Base-by-base conservation (phyloP, 148 eudicot species). In the Silene uniflora region DNA sequence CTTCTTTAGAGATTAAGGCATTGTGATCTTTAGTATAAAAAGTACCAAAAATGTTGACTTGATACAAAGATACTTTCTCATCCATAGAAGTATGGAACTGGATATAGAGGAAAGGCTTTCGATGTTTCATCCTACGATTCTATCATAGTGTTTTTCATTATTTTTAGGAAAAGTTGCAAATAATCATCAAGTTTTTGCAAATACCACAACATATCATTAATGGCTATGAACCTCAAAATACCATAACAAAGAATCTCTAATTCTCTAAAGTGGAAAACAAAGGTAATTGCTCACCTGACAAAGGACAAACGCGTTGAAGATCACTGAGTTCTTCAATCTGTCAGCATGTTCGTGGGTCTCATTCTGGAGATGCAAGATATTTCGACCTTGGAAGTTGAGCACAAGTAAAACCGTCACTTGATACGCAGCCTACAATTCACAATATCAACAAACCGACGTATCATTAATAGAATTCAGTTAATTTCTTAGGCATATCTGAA, bases 301-400 rank as follows among this genome's bases (percentile, higher is more conserved):
- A 67, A 94, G 73, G 80, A 94, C 98, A 73, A 94, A 94, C 6
- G 98, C 91, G 75, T 94, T 94, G 87, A 94, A 94, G 69, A 94
- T 90, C 76, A 94, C 74, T 1, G 97, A 90, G 62, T 94, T 94
- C 87, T 85, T 94, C 82, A 83, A 87, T 88, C 71, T 80, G 72
- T 61, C 83, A 78, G 95, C 96, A 71, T 80, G 83, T 8, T 32
- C 80, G 21, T 10, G 3, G 11, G 66, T 5, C 0, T 85, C 80
- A 81, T 82, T 75, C 85, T 85, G 69, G 58, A 92, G 67, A 74
- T 70, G 67, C 60, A 90, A 86, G 67, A 94, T 80, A 59, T 78
- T 62, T 72, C 17, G 83, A 27, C 98, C 98, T 11, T 82, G 42
- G 75, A 94, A 92, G 81, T 94, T 91, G 81, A 94, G 93, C 73